phyloP scores from a whole-genome alignment of 2,329 filamentous ascomycete species.

The Penicillium freii region DNA sequence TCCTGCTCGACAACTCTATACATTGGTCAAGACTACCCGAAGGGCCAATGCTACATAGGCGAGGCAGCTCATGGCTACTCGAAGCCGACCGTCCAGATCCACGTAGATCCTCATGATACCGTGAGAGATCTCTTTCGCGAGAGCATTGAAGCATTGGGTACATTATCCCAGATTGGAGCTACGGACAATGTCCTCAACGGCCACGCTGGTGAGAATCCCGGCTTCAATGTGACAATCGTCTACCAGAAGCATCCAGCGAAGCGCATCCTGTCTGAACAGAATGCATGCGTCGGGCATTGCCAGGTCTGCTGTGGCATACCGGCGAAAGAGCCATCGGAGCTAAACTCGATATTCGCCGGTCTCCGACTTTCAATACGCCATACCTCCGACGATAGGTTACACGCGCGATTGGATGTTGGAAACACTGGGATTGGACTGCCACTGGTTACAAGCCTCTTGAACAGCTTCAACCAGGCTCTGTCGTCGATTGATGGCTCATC shows the following conservation, averaged over 20 bases:
- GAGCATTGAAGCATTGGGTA: not conserved
- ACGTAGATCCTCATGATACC: conserved; percentile 12
- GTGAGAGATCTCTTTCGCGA: conserved; percentile 8
- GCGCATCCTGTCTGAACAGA: not conserved
- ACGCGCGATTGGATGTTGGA: conserved; percentile 8
- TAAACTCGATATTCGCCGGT: not conserved
- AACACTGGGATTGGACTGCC: conserved; percentile 4
- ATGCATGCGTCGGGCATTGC: not conserved
- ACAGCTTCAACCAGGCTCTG: conserved; percentile 13
- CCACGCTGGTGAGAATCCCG: not conserved
- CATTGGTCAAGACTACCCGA: conserved; percentile 9
- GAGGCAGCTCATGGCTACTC: not conserved
- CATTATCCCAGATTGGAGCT: not conserved
- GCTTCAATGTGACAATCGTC: conserved; percentile 2
- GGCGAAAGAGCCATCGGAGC: not conserved
- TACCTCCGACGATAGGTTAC: conserved; percentile 6
- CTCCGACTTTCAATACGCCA: conserved; percentile 8
- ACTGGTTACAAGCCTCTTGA: conserved; percentile 14
- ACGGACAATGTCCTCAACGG: not conserved
- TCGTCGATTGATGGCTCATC: conserved; percentile 5
- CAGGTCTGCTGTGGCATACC: conserved; percentile 5
- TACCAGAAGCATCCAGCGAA: conserved; percentile 8
- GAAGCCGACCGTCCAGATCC: conserved; percentile 4
- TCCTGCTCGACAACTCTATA: conserved; percentile 10
- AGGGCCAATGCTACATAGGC: conserved; percentile 12